These are phyloP conservation scores for Pleurotus djamor DNA, from an alignment of 768 basidiomycete genomes.

Conservation along the genomic window DNA sequence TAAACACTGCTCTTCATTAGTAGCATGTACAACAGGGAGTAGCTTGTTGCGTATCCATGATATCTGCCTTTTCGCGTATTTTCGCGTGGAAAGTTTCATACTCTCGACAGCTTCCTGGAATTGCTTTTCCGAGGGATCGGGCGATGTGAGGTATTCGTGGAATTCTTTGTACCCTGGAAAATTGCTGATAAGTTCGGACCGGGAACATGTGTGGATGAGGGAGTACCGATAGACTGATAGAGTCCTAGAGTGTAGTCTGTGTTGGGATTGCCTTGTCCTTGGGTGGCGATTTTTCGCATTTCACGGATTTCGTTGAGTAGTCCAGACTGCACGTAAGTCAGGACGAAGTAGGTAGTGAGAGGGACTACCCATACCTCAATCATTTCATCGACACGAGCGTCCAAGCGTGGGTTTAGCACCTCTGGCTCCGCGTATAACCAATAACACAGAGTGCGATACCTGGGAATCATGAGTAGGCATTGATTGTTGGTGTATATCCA, in stretches of 20 bases:
- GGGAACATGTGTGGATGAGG: background rate
- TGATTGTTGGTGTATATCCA: too few relatives aligned
- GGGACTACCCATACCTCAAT: constrained; percentile 53
- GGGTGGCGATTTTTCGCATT: constrained; percentile 35
- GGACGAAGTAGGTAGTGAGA: background rate
- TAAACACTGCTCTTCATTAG: constrained; percentile 33
- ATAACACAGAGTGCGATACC: constrained; percentile 84
- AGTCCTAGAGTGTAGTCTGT: constrained; percentile 81
- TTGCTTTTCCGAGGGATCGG: constrained; percentile 31
- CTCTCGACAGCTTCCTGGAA: constrained; percentile 62
- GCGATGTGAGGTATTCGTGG: constrained; percentile 53
- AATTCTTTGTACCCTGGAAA: constrained; percentile 90
- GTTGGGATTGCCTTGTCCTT: constrained; percentile 5
- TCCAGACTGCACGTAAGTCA: constrained; percentile 50
- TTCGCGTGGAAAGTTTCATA: constrained; percentile 85
- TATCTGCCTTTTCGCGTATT: constrained; percentile 90
- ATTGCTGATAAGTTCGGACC: background rate
- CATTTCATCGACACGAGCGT: constrained; percentile 87
- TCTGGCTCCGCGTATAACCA: constrained; percentile 84
- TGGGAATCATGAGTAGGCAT: background rate
- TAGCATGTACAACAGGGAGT: constrained; percentile 62
- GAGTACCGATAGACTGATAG: constrained; percentile 88
- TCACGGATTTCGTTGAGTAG: constrained; percentile 76
- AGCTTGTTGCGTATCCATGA: constrained; percentile 93
- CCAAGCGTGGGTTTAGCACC: constrained; percentile 63